A percentile compares a stretch with the other conserved stretches of the same genome.
These are phyloP conservation scores for Hymenotorrendiella dingleyae DNA, from an alignment of 2,329 filamentous ascomycete species.

Conservation along the genomic window DNA sequence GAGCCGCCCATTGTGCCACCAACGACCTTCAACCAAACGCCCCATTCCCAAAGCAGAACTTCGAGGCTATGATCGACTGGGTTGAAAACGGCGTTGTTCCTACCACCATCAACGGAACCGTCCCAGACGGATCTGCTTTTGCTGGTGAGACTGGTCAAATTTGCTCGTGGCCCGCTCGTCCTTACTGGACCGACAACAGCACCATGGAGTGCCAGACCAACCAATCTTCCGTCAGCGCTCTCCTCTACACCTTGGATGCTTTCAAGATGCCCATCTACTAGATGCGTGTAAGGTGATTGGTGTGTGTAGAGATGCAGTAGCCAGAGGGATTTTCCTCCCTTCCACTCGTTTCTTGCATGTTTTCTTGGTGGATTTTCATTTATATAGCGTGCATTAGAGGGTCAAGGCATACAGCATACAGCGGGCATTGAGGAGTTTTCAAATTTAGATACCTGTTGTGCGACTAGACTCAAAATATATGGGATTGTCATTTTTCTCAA, in stretches of 20 bases:
- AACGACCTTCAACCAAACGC: slow-evolving; percentile 38
- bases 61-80: slow-evolving; percentile 64
- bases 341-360: too few relatives aligned
- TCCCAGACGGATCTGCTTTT: slow-evolving; percentile 29
- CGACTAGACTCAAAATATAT: too few relatives aligned
- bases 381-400: too few relatives aligned
- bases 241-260: slow-evolving; percentile 24
- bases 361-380: too few relatives aligned
- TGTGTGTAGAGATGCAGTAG: too few relatives aligned
- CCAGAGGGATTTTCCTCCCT: too few relatives aligned
- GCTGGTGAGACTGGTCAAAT: slow-evolving; percentile 33
- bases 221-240: slow-evolving; percentile 22
- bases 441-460: too few relatives aligned
- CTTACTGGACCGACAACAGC: slow-evolving; percentile 27
- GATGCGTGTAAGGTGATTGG: neutral
- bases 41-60: slow-evolving; percentile 42
- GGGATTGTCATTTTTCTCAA: too few relatives aligned
- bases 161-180: slow-evolving; percentile 35
- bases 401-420: too few relatives aligned
- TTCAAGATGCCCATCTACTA: slow-evolving; percentile 12
- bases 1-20: slow-evolving; percentile 44
- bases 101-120: slow-evolving; percentile 32
- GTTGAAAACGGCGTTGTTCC: slow-evolving; percentile 49
- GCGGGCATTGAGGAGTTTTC: too few relatives aligned
- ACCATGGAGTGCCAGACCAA: slow-evolving; percentile 26